phyloP scores from a whole-genome alignment of 2,329 filamentous ascomycete genomes.

The Cladosporium halotolerans region DNA sequence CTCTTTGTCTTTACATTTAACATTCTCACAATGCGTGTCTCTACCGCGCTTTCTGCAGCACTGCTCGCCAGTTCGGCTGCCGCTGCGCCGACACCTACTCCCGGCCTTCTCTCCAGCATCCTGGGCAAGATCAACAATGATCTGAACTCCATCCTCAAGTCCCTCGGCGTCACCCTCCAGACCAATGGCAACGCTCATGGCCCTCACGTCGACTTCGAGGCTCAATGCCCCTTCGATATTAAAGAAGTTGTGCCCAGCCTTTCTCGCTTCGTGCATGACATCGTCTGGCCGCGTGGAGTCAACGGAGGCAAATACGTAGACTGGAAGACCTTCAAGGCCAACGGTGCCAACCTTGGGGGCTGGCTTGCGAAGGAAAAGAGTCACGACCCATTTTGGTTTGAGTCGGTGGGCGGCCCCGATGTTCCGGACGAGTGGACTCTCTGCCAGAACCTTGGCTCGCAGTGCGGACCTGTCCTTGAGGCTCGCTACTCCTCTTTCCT shows the following conservation, averaged over 20 bases:
- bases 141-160: conserved; percentile 4
- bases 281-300: conserved; percentile 6
- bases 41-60: neutral
- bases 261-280: neutral
- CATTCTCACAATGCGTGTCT: neutral
- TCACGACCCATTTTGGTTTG: conserved; percentile 28
- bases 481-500: conserved; percentile 16
- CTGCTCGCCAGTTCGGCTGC: neutral
- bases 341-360: conserved; percentile 27
- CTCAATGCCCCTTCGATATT: conserved; percentile 1
- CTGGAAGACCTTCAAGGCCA: conserved; percentile 20
- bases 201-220: neutral
- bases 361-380: conserved; percentile 31
- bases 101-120: neutral
- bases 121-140: neutral
- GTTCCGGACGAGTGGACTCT: conserved; percentile 32
- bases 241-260: neutral
- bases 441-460: conserved; percentile 27
- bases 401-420: conserved; percentile 14
- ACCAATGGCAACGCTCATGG: conserved; percentile 6
- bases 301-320: conserved; percentile 15
- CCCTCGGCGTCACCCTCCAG: neutral
- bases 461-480: conserved; percentile 16
- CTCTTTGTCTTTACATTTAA: too few species aligned
- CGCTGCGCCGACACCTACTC: conserved; percentile 4